These are phyloP conservation scores for Penicillium goetzii DNA, from an alignment of 495 filamentous ascomycete genomes.

Conservation along the genomic window DNA sequence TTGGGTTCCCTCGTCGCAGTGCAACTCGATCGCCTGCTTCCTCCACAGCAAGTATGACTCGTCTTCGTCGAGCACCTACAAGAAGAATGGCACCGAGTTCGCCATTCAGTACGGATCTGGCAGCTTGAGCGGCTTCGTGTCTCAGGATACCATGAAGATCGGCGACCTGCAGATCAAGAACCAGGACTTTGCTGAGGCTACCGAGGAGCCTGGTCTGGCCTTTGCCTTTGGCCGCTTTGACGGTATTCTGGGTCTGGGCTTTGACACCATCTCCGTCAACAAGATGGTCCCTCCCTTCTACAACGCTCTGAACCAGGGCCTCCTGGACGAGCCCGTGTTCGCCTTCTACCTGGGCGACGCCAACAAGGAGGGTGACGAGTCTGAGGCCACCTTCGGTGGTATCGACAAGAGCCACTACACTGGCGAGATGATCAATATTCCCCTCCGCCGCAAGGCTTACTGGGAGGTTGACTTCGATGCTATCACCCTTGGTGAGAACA, in stretches of 20 bases:
- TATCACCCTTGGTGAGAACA: conserved; percentile 81
- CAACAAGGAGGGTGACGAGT: conserved; percentile 72
- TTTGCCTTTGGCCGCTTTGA: conserved; percentile 99
- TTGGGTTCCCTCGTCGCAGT: conserved; percentile 92
- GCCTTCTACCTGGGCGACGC: conserved; percentile 91
- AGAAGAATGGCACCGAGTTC: conserved; percentile 89
- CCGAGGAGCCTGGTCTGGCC: conserved; percentile 88
- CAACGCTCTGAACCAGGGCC: conserved; percentile 85
- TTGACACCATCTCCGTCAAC: conserved; percentile 94
- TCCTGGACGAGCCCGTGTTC: conserved; percentile 91
- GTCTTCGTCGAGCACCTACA: conserved; percentile 85
- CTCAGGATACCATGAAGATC: conserved; percentile 80
- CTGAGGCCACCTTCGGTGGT: conserved; percentile 91
- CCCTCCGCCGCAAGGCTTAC: conserved; percentile 96
- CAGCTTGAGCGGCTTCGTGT: conserved; percentile 91
- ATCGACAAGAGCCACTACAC: conserved; percentile 83
- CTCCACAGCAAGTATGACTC: conserved; percentile 97
- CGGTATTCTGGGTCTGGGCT: conserved; percentile 95
- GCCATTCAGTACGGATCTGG: conserved; percentile 97
- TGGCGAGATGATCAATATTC: conserved; percentile 89
- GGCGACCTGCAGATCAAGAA: conserved; percentile 85
- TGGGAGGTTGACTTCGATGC: conserved; percentile 98
- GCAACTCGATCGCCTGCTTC: conserved; percentile 97
- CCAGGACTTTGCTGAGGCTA: conserved; percentile 96
- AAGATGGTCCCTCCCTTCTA: conserved; percentile 94